Base-by-base conservation (phyloP, 2,329 filamentous ascomycete genomes). In the Sclerotinia minor region DNA sequence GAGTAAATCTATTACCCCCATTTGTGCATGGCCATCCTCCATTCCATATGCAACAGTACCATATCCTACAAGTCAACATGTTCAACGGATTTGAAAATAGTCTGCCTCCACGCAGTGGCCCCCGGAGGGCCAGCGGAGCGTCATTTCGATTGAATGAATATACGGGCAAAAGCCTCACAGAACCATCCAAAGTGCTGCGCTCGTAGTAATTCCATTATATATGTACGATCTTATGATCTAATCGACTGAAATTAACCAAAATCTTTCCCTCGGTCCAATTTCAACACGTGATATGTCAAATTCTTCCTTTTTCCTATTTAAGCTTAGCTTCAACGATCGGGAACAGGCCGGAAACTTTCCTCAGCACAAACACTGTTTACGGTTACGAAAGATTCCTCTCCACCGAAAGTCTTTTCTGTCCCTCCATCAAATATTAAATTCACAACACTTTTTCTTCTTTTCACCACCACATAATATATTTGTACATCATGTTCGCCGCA, bases 401-500 rank as follows among this genome's bases (percentile, higher is more conserved):
- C 35, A 41, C 32, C 49, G 32, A 54, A 64, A 64, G 47, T 59
- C 52, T 65, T 38, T 65, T 49, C 53, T 47, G 24, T 57, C 52
- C 52, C 50, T 57, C 52, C 52, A 45, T 65, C 63, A 49, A 47
- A 49, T 71, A 55, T 65, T 65, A 53, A 70, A 47, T 58, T 64
- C 60, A 64, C 67, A 70, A 68, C 45, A 61, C 52, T 60, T 53
- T 69, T 59, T 64, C 64, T 57, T 66, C 52, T 24, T 24, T 64
- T 21, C 41, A 38, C 44, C 29, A 63, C 35, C 66, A 70, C 55
- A 67, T 63, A 59, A 65, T 65, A 26, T 53, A 53, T 52, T 26
- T 41, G 38, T 13, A 55, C 68, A 71, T 75, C 73, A 94, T 96
- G 92, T 94, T 94, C 81, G 87, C 89, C 78, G 84, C 86, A 79